Conservation (phyloP, 176 grass and related monocot genomes). For the Zizania latifolia region DNA sequence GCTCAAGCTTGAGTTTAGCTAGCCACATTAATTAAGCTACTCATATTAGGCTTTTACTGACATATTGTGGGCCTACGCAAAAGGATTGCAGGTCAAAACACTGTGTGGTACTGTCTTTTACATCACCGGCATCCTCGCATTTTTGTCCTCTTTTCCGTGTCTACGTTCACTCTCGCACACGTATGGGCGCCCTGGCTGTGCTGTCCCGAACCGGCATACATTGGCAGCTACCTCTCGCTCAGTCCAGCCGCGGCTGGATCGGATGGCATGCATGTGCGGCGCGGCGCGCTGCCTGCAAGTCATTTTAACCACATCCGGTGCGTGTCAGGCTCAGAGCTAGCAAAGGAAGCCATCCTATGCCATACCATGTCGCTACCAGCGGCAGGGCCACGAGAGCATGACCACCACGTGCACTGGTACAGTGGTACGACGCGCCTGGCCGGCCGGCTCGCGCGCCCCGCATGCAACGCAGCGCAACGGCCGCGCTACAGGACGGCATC, state of each 20-base stretch:
- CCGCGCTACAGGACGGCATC: conserved; percentile 24
- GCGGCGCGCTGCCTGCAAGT: neutral
- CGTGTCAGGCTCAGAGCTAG: neutral
- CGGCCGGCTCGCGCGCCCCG: neutral
- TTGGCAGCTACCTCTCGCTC: too few relatives aligned
- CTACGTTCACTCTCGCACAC: neutral
- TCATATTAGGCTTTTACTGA: neutral
- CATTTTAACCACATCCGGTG: neutral
- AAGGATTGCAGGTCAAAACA: too few relatives aligned
- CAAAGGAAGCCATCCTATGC: neutral
- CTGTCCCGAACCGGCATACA: neutral
- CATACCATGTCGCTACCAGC: neutral
- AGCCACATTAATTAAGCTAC: neutral
- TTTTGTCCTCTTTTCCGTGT: neutral
- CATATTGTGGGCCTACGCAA: neutral
- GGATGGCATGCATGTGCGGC: neutral
- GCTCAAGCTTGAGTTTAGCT: neutral
- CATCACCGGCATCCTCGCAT: neutral
- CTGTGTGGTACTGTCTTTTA: too few relatives aligned
- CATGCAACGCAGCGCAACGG: too few relatives aligned
- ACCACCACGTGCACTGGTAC: neutral
- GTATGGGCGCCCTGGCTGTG: neutral
- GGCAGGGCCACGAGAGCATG: neutral
- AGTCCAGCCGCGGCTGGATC: conserved; percentile 11
- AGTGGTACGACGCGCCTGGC: neutral